Conservation (phyloP, 495 filamentous ascomycete species). For the Aspergillus incahuasiensis region DNA sequence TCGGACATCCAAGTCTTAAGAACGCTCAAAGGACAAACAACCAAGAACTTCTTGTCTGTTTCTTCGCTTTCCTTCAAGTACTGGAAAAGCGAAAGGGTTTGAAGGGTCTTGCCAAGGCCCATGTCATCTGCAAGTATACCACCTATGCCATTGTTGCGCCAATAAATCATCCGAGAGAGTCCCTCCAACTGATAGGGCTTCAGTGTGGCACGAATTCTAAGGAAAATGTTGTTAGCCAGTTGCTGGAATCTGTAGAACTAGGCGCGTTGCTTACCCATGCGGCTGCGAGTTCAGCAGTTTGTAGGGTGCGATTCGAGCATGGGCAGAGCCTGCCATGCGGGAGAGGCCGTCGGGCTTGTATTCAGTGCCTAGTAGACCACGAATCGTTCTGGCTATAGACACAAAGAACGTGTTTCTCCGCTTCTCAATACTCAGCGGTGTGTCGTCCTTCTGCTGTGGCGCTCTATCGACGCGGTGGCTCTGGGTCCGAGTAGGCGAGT, state of each 20-base stretch:
- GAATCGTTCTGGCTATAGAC: neutral
- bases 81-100: conserved; percentile 55
- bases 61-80: conserved; percentile 38
- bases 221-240: neutral
- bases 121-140: conserved; percentile 59
- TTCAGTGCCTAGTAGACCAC: neutral
- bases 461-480: neutral
- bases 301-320: neutral
- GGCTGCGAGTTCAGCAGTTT: conserved; percentile 23
- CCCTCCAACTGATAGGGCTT: conserved; percentile 63
- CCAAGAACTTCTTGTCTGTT: conserved; percentile 43
- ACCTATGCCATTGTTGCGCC: conserved; percentile 55
- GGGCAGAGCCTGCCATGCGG: neutral
- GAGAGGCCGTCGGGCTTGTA: neutral
- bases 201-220: conserved; percentile 42
- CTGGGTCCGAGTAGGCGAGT: neutral
- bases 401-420: neutral
- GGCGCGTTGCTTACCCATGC: conserved; percentile 26
- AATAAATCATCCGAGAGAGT: conserved; percentile 55
- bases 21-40: conserved; percentile 57
- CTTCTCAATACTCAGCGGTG: neutral
- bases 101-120: conserved; percentile 61
- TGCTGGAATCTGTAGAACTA: neutral
- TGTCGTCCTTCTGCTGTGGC: neutral
- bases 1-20: conserved; percentile 55